These are phyloP conservation scores for Syncephalastrum sp. DNA, from an alignment of 371 early-diverging fungal species.

Conservation along the genomic window DNA sequence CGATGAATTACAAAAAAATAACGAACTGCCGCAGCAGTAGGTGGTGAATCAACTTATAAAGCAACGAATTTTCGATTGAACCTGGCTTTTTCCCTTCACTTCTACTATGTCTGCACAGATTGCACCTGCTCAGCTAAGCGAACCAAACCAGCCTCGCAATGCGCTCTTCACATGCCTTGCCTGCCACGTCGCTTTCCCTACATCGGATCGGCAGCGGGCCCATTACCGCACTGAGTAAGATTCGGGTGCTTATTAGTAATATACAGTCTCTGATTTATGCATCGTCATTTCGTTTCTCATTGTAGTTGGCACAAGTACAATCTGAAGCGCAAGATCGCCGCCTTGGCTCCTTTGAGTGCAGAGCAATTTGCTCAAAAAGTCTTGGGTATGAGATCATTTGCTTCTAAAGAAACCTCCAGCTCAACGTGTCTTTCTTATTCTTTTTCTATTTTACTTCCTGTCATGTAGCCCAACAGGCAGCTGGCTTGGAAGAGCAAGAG, in stretches of 20 bases:
- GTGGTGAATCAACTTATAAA: too few species aligned
- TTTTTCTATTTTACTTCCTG: too few species aligned
- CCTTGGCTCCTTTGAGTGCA: conserved; percentile 70
- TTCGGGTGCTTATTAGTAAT: neutral
- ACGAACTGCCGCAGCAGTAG: too few species aligned
- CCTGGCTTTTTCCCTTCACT: too few species aligned
- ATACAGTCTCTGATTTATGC: neutral
- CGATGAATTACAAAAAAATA: too few species aligned
- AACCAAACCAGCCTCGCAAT: conserved; percentile 11
- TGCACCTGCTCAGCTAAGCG: conserved; percentile 10
- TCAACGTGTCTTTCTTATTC: too few species aligned
- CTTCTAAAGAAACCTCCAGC: too few species aligned
- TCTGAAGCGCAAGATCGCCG: conserved; percentile 82
- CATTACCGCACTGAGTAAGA: conserved; percentile 80
- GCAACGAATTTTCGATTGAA: too few species aligned
- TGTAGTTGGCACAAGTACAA: conserved; percentile 86
- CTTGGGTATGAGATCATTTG: conserved; percentile 25
- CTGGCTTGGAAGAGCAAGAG: conserved; percentile 43
- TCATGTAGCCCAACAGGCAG: conserved; percentile 45
- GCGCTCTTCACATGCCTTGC: conserved; percentile 65
- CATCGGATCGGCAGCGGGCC: conserved; percentile 77
- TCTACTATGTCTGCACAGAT: too few species aligned
- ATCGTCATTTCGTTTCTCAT: neutral
- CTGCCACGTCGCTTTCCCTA: conserved; percentile 85
- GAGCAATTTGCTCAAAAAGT: conserved; percentile 74